A percentile compares a stretch with the other conserved stretches of the same genome.
Conservation (phyloP, 352 stramenopile genomes). For the Globisporangium nagaii region DNA sequence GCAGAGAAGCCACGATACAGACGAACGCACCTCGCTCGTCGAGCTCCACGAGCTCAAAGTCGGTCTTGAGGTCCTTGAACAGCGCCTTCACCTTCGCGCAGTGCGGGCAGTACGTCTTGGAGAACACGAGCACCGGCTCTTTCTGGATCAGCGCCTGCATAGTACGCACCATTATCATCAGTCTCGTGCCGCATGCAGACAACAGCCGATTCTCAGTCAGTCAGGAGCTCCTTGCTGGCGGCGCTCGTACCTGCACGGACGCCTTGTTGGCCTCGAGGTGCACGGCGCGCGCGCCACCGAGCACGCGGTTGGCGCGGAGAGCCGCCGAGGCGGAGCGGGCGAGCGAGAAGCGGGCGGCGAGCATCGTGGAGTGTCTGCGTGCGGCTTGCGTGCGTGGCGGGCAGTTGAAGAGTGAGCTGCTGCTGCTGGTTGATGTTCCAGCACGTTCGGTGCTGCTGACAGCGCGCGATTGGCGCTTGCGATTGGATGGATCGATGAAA, state of each 20-base stretch:
- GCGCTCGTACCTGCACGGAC: constrained; percentile 42
- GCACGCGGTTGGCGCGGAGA: constrained; percentile 7
- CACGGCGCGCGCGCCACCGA: constrained; percentile 26
- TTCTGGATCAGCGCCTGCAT: constrained; percentile 52
- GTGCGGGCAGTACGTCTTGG: constrained; percentile 94
- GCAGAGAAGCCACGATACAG: background rate
- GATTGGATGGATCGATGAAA: background rate
- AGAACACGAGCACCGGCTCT: constrained; percentile 89
- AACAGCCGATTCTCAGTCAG: too few relatives aligned
- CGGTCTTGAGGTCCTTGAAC: constrained; percentile 67
- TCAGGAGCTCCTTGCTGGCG: background rate
- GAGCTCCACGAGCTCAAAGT: constrained; percentile 67
- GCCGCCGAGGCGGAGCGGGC: background rate
- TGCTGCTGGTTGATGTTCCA: background rate
- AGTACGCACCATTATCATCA: background rate
- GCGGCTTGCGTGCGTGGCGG: background rate
- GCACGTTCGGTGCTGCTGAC: background rate
- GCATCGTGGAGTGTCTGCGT: background rate
- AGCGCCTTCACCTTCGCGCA: constrained; percentile 88
- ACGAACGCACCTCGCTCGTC: constrained; percentile 38
- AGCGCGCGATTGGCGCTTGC: background rate
- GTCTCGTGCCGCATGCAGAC: background rate
- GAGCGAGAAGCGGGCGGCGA: constrained; percentile 4
- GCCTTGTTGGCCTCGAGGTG: constrained; percentile 57
- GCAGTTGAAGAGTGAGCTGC: constrained; percentile 6